These are phyloP conservation scores for Trichoderma cornu-damae DNA, from an alignment of 2,329 filamentous ascomycete genomes.

Conservation along the genomic window DNA sequence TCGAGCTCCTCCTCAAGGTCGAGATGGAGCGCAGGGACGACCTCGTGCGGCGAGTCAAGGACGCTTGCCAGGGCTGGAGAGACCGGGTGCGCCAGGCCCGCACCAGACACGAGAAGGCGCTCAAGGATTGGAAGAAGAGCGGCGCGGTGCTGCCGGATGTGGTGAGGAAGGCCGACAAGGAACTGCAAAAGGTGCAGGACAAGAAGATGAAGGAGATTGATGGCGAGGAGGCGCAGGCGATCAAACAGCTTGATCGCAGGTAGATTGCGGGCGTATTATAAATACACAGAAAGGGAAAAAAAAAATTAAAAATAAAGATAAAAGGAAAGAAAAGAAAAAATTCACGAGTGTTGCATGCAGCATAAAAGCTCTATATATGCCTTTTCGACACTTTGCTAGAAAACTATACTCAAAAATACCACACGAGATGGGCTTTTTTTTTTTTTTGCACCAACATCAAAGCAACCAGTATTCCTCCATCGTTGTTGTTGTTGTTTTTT, in stretches of 20 bases:
- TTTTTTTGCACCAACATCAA: background rate
- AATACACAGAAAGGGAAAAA: too few relatives aligned
- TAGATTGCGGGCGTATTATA: background rate
- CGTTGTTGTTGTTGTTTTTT: slow-evolving; percentile 1
- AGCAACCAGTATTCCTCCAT: background rate
- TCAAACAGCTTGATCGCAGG: slow-evolving; percentile 37
- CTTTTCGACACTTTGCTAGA: too few relatives aligned
- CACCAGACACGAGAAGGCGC: slow-evolving; percentile 43
- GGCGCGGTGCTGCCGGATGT: slow-evolving; percentile 42
- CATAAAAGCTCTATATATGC: too few relatives aligned
- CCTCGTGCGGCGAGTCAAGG: slow-evolving; percentile 40
- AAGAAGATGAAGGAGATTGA: slow-evolving; percentile 50
- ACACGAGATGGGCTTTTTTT: too few relatives aligned
- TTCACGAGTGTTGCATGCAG: too few relatives aligned
- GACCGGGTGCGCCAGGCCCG: slow-evolving; percentile 45
- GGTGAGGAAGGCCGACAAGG: slow-evolving; percentile 44
- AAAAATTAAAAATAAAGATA: too few relatives aligned
- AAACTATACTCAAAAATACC: slow-evolving; percentile 28
- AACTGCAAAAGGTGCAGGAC: slow-evolving; percentile 47
- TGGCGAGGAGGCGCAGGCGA: slow-evolving; percentile 43
- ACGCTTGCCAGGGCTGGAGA: slow-evolving; percentile 46
- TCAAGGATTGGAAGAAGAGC: slow-evolving; percentile 47
- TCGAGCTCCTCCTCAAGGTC: slow-evolving; percentile 52
- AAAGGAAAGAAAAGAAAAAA: too few relatives aligned
- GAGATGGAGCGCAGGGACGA: slow-evolving; percentile 50